Percentiles rank a stretch among this genome's conserved stretches.
These are phyloP conservation scores for Rosa hybrid DNA, from an alignment of 331 rosid species.

Conservation along the genomic window DNA sequence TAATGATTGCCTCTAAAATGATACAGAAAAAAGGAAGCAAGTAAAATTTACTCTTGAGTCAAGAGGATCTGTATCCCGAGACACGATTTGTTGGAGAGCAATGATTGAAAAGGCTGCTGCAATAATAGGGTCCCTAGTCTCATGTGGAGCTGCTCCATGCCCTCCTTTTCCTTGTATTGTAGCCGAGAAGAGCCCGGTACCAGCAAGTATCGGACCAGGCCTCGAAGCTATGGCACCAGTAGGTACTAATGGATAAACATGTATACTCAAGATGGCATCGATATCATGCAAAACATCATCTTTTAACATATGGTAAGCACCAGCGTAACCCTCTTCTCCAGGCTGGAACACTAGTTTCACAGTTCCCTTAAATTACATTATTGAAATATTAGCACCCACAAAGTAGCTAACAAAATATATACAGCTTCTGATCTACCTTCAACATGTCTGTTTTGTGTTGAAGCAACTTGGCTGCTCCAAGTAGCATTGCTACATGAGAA, in stretches of 20 bases:
- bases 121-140: slow-evolving; percentile 35
- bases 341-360: slow-evolving; percentile 46
- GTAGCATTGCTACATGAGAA: slow-evolving; percentile 49
- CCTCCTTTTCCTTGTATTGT: slow-evolving; percentile 37
- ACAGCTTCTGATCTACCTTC: neutral
- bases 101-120: slow-evolving; percentile 36
- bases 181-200: slow-evolving; percentile 38
- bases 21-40: slow-evolving; percentile 12
- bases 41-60: slow-evolving; percentile 36
- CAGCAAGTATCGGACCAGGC: slow-evolving; percentile 38
- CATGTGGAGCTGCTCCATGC: slow-evolving; percentile 42
- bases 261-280: slow-evolving; percentile 39
- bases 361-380: slow-evolving; percentile 34
- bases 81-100: slow-evolving; percentile 46
- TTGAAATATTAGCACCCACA: neutral
- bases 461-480: slow-evolving; percentile 49
- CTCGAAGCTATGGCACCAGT: slow-evolving; percentile 39
- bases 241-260: slow-evolving; percentile 36
- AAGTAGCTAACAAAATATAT: neutral
- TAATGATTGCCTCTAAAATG: neutral
- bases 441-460: slow-evolving; percentile 20
- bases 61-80: slow-evolving; percentile 39
- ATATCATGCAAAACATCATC: slow-evolving; percentile 31
- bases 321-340: slow-evolving; percentile 41
- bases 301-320: slow-evolving; percentile 46